A percentile compares a stretch with the other conserved stretches of the same genome.
phyloP scores from a whole-genome alignment of 2,329 filamentous ascomycete species.

The Epicoccum sorghinum region DNA sequence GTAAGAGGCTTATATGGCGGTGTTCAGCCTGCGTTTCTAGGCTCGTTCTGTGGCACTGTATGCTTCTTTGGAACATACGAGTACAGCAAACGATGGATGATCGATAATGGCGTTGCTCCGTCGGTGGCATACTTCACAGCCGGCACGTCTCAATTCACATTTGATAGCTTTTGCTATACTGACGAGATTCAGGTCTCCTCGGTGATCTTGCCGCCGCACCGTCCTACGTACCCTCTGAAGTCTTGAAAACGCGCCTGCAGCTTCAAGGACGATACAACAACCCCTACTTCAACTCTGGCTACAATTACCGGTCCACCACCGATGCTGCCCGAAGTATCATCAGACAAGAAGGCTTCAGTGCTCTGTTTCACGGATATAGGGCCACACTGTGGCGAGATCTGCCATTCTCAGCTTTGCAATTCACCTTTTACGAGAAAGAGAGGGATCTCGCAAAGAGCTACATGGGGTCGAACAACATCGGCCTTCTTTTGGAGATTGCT shows the following conservation, averaged over 20 bases:
- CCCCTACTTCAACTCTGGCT: conserved; percentile 88
- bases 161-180: not conserved
- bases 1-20: conserved; percentile 87
- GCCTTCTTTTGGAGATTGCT: conserved; percentile 80
- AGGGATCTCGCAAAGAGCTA: conserved; percentile 80
- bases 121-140: conserved; percentile 85
- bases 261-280: conserved; percentile 96
- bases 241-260: conserved; percentile 95
- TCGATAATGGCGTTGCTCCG: conserved; percentile 82
- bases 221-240: conserved; percentile 95
- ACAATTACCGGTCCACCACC: conserved; percentile 88
- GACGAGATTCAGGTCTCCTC: conserved; percentile 69
- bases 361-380: conserved; percentile 96
- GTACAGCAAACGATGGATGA: conserved; percentile 86
- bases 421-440: conserved; percentile 97
- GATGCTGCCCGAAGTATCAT: conserved; percentile 88
- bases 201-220: conserved; percentile 91
- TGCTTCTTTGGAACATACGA: conserved; percentile 98
- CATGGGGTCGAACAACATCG: conserved; percentile 82
- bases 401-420: conserved; percentile 94
- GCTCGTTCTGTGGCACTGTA: conserved; percentile 91
- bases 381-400: conserved; percentile 93
- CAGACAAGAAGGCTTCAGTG: conserved; percentile 78
- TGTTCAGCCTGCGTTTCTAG: conserved; percentile 87
- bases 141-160: conserved; percentile 58